These are phyloP conservation scores for Capsella rubella DNA, from an alignment of 441 rosid species.

Conservation along the genomic window DNA sequence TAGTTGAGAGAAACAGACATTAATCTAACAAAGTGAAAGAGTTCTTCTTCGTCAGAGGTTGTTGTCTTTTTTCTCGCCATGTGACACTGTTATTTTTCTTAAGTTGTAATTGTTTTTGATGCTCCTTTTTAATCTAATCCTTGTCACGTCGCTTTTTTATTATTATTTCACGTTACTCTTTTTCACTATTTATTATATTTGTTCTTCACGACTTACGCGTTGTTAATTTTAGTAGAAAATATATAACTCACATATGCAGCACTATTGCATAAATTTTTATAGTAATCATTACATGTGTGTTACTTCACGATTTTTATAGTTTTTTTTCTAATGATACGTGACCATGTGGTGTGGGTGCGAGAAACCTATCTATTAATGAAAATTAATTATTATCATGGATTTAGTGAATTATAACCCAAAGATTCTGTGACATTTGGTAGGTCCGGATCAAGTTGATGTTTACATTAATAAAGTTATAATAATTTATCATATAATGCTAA, in stretches of 20 bases:
- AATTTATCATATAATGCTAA: constrained; percentile 37
- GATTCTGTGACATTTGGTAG: constrained; percentile 47
- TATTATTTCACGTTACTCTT: constrained; percentile 54
- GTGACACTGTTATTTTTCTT: constrained; percentile 28
- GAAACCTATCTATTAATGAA: constrained; percentile 21
- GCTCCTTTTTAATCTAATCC: constrained; percentile 38
- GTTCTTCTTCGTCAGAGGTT: constrained; percentile 40
- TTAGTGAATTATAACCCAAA: constrained; percentile 65
- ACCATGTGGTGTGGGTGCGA: constrained; percentile 29
- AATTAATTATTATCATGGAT: constrained; percentile 37
- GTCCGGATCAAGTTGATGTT: constrained; percentile 66
- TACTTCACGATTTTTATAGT: constrained; percentile 7
- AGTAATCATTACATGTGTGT: constrained; percentile 21
- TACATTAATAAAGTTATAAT: constrained; percentile 45
- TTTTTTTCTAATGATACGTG: constrained; percentile 34
- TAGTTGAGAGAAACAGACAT: constrained; percentile 45
- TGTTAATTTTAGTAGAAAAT: background rate
- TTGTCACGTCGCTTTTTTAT: constrained; percentile 54
- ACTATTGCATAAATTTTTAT: background rate
- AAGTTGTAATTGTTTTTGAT: background rate
- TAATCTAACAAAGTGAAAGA: constrained; percentile 37
- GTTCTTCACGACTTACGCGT: background rate
- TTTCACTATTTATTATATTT: background rate
- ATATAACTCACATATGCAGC: background rate
- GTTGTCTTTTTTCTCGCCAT: constrained; percentile 34